Evolutionary conservation across 2,329 filamentous ascomycete genomes (phyloP), one percentile per base, ranked within the genome.

Genomic region (Trichothecium sympodiale): DNA sequence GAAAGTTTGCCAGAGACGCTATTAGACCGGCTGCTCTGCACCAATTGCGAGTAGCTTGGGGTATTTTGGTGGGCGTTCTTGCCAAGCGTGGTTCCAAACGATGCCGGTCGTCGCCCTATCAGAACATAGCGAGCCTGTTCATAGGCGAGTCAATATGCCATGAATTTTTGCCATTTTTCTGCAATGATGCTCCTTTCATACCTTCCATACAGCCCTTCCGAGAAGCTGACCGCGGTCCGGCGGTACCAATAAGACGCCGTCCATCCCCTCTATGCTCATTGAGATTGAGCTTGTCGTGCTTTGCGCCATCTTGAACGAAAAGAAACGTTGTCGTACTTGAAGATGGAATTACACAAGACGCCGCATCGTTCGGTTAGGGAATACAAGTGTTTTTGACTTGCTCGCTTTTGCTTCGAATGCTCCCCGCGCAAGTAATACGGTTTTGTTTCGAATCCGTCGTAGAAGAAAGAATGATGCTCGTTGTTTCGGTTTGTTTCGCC

Each of bases 101-200:
- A 35, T 41, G 20, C 55, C 43, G 38, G 40, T 45, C 53, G 53
- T 37, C 51, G 50, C 37, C 72, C 72, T 38, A 78, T 59, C 38
- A 75, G 61, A 33, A 80, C 65, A 53, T 74, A 77, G 54, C 76
- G 74, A 49, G 67, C 47, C 74, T 79, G 20, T 15, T 27, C 4
- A 36, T 20, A 31, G 50, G 27, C 31, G 40, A 38, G 28, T 48
- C 30, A 48, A 40, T 43, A 36, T 40, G 9, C 30, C 14, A 17
- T 7, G 16, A 12, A 32, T 32, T 32, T 12, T 9, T n/a, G 10
- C 17, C 17, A 32, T n/a, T 17, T 13, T 17, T 32, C 30, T 32
- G 12, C 10, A 35, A 28, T n/a, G n/a, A n/a, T n/a, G n/a, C n/a
- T n/a, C n/a, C n/a, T n/a, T n/a, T n/a, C 59, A 35, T 47, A 71